phyloP scores from a whole-genome alignment of 805 yeast species.

The Ogataea paradorogensis region DNA sequence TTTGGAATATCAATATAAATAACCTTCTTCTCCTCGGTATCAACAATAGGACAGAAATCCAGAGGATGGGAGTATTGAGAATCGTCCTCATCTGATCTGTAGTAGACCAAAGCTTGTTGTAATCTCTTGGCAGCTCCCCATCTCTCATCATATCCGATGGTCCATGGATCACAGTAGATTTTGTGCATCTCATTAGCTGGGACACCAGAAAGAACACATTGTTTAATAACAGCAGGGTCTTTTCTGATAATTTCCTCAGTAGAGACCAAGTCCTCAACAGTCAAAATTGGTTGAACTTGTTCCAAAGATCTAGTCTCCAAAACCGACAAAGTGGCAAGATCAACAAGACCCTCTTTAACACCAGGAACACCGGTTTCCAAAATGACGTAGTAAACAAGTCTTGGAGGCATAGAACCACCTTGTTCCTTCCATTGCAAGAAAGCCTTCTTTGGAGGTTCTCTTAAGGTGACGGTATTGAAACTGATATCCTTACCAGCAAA shows the following conservation, averaged over 20 bases:
- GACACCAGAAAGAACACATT: slow-evolving; percentile 67
- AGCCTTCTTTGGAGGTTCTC: slow-evolving; percentile 66
- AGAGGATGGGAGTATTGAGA: slow-evolving; percentile 66
- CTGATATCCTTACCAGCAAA: slow-evolving; percentile 44
- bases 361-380: slow-evolving; percentile 58
- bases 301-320: slow-evolving; percentile 46
- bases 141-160: slow-evolving; percentile 62
- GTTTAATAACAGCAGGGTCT: slow-evolving; percentile 72
- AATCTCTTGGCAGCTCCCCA: slow-evolving; percentile 75
- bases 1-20: slow-evolving; percentile 73
- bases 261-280: slow-evolving; percentile 60
- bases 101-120: slow-evolving; percentile 79
- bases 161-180: slow-evolving; percentile 66
- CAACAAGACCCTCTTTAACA: slow-evolving; percentile 69
- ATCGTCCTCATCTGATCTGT: slow-evolving; percentile 72
- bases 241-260: slow-evolving; percentile 64
- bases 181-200: slow-evolving; percentile 59
- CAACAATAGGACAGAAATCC: slow-evolving; percentile 81
- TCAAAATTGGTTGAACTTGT: slow-evolving; percentile 72
- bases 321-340: slow-evolving; percentile 47
- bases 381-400: slow-evolving; percentile 65
- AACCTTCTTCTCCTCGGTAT: slow-evolving; percentile 65
- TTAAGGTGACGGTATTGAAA: slow-evolving; percentile 68
- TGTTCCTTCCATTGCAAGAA: slow-evolving; percentile 65
- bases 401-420: slow-evolving; percentile 59